Evolutionary conservation across 1,284 basidiomycete species (phyloP).

Genomic region (Sanguinoderma infundibulare): DNA sequence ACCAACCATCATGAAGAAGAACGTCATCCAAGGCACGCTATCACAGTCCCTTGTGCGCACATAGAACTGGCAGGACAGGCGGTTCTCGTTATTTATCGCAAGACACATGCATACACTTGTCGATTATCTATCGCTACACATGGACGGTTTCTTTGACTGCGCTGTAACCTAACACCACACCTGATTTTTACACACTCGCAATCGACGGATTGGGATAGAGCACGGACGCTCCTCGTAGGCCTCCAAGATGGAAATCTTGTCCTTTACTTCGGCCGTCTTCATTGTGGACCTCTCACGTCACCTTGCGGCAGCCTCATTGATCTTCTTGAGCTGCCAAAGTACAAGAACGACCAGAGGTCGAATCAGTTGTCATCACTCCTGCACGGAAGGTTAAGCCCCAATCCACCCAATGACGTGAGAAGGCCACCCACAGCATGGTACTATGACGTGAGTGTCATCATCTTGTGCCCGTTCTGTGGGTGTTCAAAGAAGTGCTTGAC

Average conservation of each 20-base stretch:
- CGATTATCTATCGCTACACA: slow-evolving; percentile 12
- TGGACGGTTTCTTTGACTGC: slow-evolving; percentile 7
- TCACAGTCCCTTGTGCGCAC: slow-evolving; percentile 46
- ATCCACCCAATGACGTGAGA: slow-evolving; percentile 6
- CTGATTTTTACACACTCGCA: slow-evolving; percentile 18
- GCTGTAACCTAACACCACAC: slow-evolving; percentile 23
- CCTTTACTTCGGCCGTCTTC: slow-evolving; percentile 25
- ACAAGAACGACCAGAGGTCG: slow-evolving; percentile 95
- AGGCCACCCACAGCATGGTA: slow-evolving; percentile 94
- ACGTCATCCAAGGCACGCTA: slow-evolving; percentile 75
- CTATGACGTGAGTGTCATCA: slow-evolving; percentile 96
- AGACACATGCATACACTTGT: neutral
- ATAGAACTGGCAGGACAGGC: slow-evolving; percentile 2
- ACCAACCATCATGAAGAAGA: slow-evolving; percentile 87
- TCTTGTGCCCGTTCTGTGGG: slow-evolving; percentile 97
- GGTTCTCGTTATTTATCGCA: slow-evolving; percentile 2
- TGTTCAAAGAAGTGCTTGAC: slow-evolving; percentile 98
- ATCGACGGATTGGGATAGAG: neutral
- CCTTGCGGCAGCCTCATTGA: slow-evolving; percentile 80
- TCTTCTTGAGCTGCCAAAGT: slow-evolving; percentile 96
- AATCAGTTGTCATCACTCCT: slow-evolving; percentile 99
- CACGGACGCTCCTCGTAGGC: neutral
- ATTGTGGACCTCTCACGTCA: slow-evolving; percentile 71
- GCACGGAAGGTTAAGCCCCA: neutral
- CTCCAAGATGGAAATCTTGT: slow-evolving; percentile 18